A percentile compares a stretch with the other conserved stretches of the same genome.
These are phyloP conservation scores for Microcyclospora pomicola DNA, from an alignment of 2,329 filamentous ascomycete genomes.

Conservation along the genomic window DNA sequence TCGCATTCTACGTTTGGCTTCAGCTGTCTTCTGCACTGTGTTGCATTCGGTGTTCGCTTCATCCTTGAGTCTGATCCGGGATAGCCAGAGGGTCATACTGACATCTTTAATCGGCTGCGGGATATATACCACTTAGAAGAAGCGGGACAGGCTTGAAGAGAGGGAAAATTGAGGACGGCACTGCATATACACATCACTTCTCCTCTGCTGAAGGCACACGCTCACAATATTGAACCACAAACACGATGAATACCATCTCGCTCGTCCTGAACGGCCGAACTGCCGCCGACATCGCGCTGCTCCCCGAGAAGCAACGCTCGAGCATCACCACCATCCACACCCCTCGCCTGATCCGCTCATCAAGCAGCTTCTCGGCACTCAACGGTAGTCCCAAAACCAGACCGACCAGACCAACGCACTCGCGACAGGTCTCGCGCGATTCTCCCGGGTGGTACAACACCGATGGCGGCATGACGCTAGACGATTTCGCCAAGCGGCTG, in stretches of 20 bases:
- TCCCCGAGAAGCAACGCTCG: conserved; percentile 7
- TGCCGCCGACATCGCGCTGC: conserved; percentile 8
- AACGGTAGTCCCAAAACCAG: neutral
- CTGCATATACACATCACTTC: too few species aligned
- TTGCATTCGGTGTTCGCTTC: too few species aligned
- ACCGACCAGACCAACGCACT: neutral
- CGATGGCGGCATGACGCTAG: conserved; percentile 13
- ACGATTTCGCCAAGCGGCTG: conserved; percentile 16
- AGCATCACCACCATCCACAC: conserved; percentile 3
- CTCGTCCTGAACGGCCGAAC: conserved; percentile 17
- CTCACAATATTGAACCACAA: too few species aligned
- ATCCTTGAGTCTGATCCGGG: too few species aligned
- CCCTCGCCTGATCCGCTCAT: neutral
- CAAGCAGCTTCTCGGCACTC: neutral
- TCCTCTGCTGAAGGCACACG: too few species aligned
- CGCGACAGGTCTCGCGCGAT: conserved; percentile 1
- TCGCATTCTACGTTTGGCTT: too few species aligned
- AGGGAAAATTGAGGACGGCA: too few species aligned
- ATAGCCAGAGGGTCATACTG: too few species aligned
- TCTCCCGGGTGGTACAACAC: conserved; percentile 19
- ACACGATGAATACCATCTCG: conserved; percentile 16
- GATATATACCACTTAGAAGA: too few species aligned
- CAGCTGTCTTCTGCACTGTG: too few species aligned
- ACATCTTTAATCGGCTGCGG: too few species aligned
- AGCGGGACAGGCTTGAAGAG: too few species aligned